Base-by-base conservation (phyloP, 2,329 filamentous ascomycete genomes). In the Orbilia brochopaga region DNA sequence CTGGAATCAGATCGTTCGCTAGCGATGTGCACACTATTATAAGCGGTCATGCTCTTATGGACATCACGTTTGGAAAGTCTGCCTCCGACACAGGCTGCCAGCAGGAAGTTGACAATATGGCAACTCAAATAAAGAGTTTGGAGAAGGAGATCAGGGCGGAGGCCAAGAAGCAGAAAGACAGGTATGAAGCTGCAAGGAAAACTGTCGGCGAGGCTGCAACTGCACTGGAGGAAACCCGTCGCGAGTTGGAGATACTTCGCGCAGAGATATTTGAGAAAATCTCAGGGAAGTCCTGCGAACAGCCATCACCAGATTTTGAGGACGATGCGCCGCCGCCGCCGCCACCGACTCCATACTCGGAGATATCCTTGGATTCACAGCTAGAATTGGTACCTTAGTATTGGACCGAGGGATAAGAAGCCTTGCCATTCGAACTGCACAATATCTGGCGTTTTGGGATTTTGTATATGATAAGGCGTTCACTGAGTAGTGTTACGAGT, bases 11-110 rank as follows among this genome's bases (percentile, higher is more conserved):
- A 1, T 74, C 76, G 1, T 77, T 86, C 58, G 77, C 78, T 0
- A 60, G 76, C 0, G 79, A 84, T 19, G 77, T 32, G 27, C 27
- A 32, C 27, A 8, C 77, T 19, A 81, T 85, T 52, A 80, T 81
- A 0, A 79, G 81, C 44, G 82, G 82, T 0, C 80, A 77, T 60
- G 79, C 84, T 13, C 80, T 85, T 76, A 79, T 79, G 6, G 83
- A 85, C 69, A 79, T 85, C 1, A 79, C 85, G n/a, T 85, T 85
- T 74, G 83, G 85, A 74, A 85, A 84, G 55, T 81, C 85, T 65
- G 83, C 84, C 74, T 81, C 80, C 7, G 83, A 85, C 65, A 81
- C 83, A 79, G 79, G 80, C 1, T 84, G 85, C 76, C 83, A 83
- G 70, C 79, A 83, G 11, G 81, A 84, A 76, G 83, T 86, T 69